Base-by-base conservation (phyloP, 2,329 filamentous ascomycete genomes). In the Nigrospora oryzae region DNA sequence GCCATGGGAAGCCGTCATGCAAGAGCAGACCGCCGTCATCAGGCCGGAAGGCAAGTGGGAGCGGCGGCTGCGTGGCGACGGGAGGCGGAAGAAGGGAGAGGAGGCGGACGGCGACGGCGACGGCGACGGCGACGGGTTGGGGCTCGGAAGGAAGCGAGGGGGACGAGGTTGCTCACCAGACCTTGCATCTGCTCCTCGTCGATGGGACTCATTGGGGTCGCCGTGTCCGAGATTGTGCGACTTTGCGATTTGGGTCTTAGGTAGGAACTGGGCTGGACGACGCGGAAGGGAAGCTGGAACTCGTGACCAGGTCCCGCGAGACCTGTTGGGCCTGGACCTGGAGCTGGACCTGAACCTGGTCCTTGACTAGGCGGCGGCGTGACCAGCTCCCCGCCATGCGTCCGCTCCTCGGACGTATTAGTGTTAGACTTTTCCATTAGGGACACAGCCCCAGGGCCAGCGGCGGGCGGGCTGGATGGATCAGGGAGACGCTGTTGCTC, bases 171-270 rank as follows among this genome's bases (percentile, higher is more conserved):
- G 70, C 84, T 71, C 70, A 89, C 85, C 74, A 91, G 71, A 56
- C 84, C 86, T 62, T 87, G 83, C 58, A 83, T 74, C 69, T 90
- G 85, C 61, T 90, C 86, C 68, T 75, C 80, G 64, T 91, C 86
- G 47, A 86, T 71, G 49, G 77, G 74, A 56, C 73, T 82, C 64
- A 76, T 65, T 50, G 73, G 68, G 48, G 66, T 60, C 51, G 65
- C 66, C 49, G 63, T 54, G 51, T 70, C 66, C 47, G 67, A 55
- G 55, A 66, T 60, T 56, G 66, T 64, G 58, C 61, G 64, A 59
- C 60, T 64, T 52, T 59, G 57, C 48, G 62, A 55, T 50, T 64
- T 64, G 43, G 65, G 67, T 51, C 65, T 62, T 46, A 81, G 70
- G 63, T 79, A 80, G 45, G 75, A 79, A 49, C 75, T 80, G 49